Percentiles rank a stretch among this genome's conserved stretches.
phyloP scores from a whole-genome alignment of 495 filamentous ascomycete species.

The Hypomontagnella submonticulosa region DNA sequence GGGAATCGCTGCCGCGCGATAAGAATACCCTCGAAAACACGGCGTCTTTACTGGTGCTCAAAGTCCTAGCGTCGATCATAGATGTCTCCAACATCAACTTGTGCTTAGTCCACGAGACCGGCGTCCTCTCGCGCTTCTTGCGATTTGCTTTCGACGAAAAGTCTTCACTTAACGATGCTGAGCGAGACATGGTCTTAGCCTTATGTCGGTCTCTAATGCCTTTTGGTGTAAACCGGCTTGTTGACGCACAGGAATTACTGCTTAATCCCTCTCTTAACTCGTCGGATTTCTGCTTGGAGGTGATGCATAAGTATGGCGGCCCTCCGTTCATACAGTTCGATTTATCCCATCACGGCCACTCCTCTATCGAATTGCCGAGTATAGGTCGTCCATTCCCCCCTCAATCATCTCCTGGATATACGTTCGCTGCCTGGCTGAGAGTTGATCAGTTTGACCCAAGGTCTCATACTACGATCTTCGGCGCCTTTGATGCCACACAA shows the following conservation, averaged over 20 bases:
- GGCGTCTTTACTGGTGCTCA: conserved; percentile 69
- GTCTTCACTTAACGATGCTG: conserved; percentile 57
- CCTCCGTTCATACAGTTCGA: conserved; percentile 95
- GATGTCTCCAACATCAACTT: conserved; percentile 77
- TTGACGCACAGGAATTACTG: conserved; percentile 83
- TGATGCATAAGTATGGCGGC: conserved; percentile 74
- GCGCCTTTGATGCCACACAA: conserved; percentile 90
- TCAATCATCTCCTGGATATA: conserved; percentile 80
- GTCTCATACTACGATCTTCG: conserved; percentile 94
- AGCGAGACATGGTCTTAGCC: conserved; percentile 68
- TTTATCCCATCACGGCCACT: conserved; percentile 84
- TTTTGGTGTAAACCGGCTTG: conserved; percentile 77
- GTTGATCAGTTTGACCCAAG: conserved; percentile 85
- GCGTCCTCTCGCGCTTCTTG: conserved; percentile 77
- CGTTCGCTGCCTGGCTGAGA: conserved; percentile 85
- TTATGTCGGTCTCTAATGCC: conserved; percentile 69
- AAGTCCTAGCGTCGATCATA: conserved; percentile 62
- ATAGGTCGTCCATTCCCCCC: conserved; percentile 84
- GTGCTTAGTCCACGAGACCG: conserved; percentile 79
- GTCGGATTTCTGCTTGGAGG: conserved; percentile 77
- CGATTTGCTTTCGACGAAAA: conserved; percentile 69
- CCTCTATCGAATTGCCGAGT: conserved; percentile 86
- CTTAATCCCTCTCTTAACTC: conserved; percentile 68
- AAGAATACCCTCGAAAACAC: conserved; percentile 55
- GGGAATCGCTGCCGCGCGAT: conserved; percentile 66